Evolutionary conservation across 805 yeast species (phyloP), one percentile per base, ranked within the genome.

Genomic region (Kuraishia hungarica): DNA sequence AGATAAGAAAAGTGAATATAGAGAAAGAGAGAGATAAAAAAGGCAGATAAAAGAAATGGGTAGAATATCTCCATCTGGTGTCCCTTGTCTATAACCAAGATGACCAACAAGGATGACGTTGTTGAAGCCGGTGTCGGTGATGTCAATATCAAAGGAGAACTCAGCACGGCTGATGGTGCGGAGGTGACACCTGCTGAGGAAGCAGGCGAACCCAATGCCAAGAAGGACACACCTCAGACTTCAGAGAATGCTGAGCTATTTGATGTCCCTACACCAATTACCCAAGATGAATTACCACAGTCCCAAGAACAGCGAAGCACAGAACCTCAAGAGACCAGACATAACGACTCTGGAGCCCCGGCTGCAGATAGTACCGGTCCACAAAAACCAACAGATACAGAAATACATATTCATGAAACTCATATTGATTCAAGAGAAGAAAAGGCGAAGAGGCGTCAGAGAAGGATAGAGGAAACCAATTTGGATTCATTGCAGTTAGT

Each of bases 401-500:
- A 35, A 35, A 15, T 35, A 15, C 3, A 35, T 3, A 13, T 3
- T 4, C 3, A 13, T 3, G 43, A 35, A 15, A 15, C 11, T 3
- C 43, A 35, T 35, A 35, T 35, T 35, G 43, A 35, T 10, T 35
- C 43, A 35, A 35, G 43, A 35, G 43, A 35, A 35, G 43, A 35
- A 15, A 35, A 35, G 43, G 43, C 43, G 11, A 35, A 35, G 43
- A 35, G 43, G 43, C 43, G 43, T 13, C 17, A 35, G 17, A 15
- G 11, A 15, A 6, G 43, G 43, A 13, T 35, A 35, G n/a, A 35
- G 17, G 43, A 35, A 35, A 15, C n/a, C 15, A 24, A 28, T 11
- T 56, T 56, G 28, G 49, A 39, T 13, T 52, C 54, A 17, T 52
- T 54, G 19, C 55, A 35, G 4, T 17, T 17, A 35, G 51, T 46